These are phyloP conservation scores for Umbelopsis ramanniana DNA, from an alignment of 192 early-diverging fungal genomes.

Conservation along the genomic window DNA sequence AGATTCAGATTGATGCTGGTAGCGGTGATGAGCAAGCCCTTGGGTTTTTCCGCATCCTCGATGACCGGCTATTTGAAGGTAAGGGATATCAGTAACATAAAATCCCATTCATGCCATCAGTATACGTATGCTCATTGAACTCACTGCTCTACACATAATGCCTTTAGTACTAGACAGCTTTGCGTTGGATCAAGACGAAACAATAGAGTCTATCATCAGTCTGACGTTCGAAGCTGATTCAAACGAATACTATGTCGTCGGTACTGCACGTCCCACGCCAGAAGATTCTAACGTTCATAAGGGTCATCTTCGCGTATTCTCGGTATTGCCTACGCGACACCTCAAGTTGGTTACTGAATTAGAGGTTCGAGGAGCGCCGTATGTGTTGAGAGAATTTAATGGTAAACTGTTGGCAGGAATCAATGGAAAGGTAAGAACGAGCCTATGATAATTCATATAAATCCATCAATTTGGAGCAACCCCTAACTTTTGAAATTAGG, in stretches of 20 bases:
- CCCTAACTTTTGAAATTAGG: conserved; percentile 16
- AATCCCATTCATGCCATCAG: neutral
- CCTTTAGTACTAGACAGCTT: conserved; percentile 47
- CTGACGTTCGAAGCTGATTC: conserved; percentile 45
- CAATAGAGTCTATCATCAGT: conserved; percentile 48
- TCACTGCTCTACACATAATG: neutral
- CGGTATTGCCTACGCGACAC: conserved; percentile 48
- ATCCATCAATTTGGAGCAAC: neutral
- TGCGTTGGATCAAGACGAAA: conserved; percentile 45
- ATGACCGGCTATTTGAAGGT: conserved; percentile 78
- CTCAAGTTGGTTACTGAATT: conserved; percentile 55
- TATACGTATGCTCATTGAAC: neutral
- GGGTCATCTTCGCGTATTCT: conserved; percentile 76
- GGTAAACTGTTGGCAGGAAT: conserved; percentile 70
- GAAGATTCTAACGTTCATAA: conserved; percentile 58
- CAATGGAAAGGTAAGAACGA: conserved; percentile 59
- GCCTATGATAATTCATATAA: too few species aligned
- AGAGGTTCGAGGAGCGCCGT: conserved; percentile 68
- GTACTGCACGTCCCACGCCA: conserved; percentile 68
- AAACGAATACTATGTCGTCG: conserved; percentile 68
- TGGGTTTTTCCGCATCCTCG: conserved; percentile 66
- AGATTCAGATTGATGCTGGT: conserved; percentile 37
- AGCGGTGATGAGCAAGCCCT: conserved; percentile 44
- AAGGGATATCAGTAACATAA: conserved; percentile 15
- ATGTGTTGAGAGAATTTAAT: conserved; percentile 59